Base-by-base conservation (phyloP, 345 rosid species). In the Aquilaria yunnanensis region DNA sequence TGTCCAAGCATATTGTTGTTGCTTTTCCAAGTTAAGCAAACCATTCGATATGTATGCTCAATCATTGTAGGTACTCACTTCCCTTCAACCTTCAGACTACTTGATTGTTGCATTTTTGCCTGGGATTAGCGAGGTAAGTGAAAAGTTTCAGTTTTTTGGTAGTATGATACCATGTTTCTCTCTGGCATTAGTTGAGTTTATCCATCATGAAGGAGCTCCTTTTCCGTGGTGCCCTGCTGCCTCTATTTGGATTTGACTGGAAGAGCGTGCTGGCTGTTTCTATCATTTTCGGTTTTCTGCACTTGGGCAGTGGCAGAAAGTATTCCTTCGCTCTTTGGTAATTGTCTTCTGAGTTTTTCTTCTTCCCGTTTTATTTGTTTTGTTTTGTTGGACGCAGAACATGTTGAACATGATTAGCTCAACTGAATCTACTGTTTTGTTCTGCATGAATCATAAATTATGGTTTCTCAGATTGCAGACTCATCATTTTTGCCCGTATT, bases 311-410 rank as follows among this genome's bases (percentile, higher is more conserved):
- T 29, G 90, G 97, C 50, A 84, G 94, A 57, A 93, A 90, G 72
- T 90, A 78, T 67, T 93, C 98, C 50, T 93, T 88, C 52, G 94
- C 92, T 33, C 45, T 83, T 62, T 93, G 96, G 98, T 92, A 89
- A 51, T 61, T 60, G 30, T 52, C 60, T 37, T 37, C 5, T 37
- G 43, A 1, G 5, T 8, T 5, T 37, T 8, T 3, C 43, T 37
- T 37, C 23, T 16, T 37, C 8, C 43, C 6, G 43, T 37, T 37
- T 37, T 37, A 4, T 3, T 37, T 37, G 7, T 3, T 37, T 1
- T 37, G 8, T 37, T 4, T 37, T 37, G 7, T 37, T 37, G 8
- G 43, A 2, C 5, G 43, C 43, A 37, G 43, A 37, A 37, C 7
- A 5, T 37, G 43, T 37, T 37, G 1, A 37, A 37, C 43, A 37